These are phyloP conservation scores for Claviceps maximensis DNA, from an alignment of 2,329 filamentous ascomycete genomes.

Conservation along the genomic window DNA sequence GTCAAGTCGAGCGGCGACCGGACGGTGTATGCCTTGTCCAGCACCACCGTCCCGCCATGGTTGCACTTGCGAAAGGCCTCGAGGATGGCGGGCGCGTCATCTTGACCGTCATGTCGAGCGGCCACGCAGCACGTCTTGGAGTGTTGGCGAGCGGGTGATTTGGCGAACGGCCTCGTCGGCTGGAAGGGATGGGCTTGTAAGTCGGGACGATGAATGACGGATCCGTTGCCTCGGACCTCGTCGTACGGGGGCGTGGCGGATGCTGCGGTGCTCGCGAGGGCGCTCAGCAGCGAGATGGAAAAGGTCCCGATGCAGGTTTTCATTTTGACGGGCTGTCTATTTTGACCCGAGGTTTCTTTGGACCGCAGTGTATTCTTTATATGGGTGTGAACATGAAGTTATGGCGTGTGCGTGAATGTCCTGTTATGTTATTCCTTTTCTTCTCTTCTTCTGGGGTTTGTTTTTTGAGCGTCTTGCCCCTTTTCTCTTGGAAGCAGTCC, in stretches of 20 bases:
- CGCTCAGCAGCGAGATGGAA: background rate
- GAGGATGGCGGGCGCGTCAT: constrained; percentile 1
- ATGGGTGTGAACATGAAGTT: no score
- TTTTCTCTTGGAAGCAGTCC: no score
- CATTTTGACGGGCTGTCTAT: no score
- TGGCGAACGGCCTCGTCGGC: background rate
- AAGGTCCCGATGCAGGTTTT: background rate
- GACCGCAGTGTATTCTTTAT: no score
- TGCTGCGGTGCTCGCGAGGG: background rate
- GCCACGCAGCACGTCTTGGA: background rate
- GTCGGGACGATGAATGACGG: background rate
- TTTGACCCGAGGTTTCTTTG: no score
- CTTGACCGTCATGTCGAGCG: background rate
- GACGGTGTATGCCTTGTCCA: constrained; percentile 46
- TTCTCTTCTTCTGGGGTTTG: no score
- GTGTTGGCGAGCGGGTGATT: background rate
- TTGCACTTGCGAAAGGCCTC: constrained; percentile 31
- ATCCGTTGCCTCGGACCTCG: background rate
- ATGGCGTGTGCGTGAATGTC: no score
- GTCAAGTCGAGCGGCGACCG: constrained; percentile 52
- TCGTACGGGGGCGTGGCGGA: background rate
- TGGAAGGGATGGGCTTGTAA: background rate
- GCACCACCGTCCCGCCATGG: constrained; percentile 47
- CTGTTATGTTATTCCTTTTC: no score
- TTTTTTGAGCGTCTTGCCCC: no score